Conservation (phyloP, 306 rosid species). For the Cercis canadensis region DNA sequence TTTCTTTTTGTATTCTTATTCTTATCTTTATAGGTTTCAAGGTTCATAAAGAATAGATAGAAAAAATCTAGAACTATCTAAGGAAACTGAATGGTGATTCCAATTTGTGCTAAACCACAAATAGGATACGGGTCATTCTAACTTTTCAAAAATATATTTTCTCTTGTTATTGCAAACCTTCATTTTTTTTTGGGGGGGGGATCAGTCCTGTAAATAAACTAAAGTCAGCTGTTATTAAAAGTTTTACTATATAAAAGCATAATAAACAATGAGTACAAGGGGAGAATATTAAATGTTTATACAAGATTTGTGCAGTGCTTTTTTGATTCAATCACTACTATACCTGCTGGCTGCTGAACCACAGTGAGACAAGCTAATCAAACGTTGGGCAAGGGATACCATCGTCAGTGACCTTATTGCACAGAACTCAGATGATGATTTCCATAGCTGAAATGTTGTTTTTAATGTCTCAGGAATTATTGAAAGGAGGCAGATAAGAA, state of each 20-base stretch:
- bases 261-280: background rate
- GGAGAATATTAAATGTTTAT: conserved; percentile 14
- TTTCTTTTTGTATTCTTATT: background rate
- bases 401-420: conserved; percentile 90
- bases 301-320: background rate
- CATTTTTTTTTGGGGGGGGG: too few species aligned
- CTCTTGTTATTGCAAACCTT: too few species aligned
- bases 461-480: conserved; percentile 55
- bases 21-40: conserved; percentile 23
- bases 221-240: too few species aligned
- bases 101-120: too few species aligned
- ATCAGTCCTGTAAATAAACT: too few species aligned
- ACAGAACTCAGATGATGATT: conserved; percentile 85
- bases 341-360: conserved; percentile 95
- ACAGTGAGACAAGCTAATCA: conserved; percentile 82
- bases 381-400: conserved; percentile 96
- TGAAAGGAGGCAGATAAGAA: conserved; percentile 45
- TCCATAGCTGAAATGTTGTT: conserved; percentile 91
- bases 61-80: conserved; percentile 26
- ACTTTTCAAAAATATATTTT: too few species aligned
- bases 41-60: background rate
- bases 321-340: conserved; percentile 9
- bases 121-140: too few species aligned
- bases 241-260: too few species aligned
- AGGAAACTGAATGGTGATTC: conserved; percentile 29